phyloP scores from a whole-genome alignment of 495 filamentous ascomycete species.

The Cetradonia linearis region DNA sequence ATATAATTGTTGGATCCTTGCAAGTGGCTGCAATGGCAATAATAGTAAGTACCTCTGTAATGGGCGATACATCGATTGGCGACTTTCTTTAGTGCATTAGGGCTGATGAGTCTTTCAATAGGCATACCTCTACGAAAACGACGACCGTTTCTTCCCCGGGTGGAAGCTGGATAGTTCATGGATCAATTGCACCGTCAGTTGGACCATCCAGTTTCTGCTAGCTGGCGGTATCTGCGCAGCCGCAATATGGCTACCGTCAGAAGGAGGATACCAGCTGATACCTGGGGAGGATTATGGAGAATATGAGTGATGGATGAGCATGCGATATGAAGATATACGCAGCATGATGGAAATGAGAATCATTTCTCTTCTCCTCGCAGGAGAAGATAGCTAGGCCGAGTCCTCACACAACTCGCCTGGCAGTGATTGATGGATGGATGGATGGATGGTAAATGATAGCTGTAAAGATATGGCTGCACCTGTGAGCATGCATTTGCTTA shows the following conservation, averaged over 20 bases:
- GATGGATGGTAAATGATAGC: neutral
- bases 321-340: neutral
- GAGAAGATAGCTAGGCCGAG: conserved; percentile 4
- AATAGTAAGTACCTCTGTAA: conserved; percentile 74
- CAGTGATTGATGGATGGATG: neutral
- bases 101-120: conserved; percentile 28
- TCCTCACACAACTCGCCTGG: neutral
- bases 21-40: conserved; percentile 65
- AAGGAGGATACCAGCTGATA: conserved; percentile 78
- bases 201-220: conserved; percentile 51
- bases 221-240: conserved; percentile 52
- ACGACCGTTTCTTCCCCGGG: conserved; percentile 75
- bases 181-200: conserved; percentile 67
- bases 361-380: neutral
- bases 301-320: neutral
- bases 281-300: conserved; percentile 29
- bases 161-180: conserved; percentile 74
- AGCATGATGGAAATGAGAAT: neutral
- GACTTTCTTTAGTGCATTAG: neutral
- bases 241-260: conserved; percentile 57
- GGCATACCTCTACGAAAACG: conserved; percentile 75
- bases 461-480: neutral
- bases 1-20: conserved; percentile 49
- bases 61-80: no score
- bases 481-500: neutral